Evolutionary conservation across 805 yeast genomes (phyloP), one percentile per base, ranked within the genome.

Genomic region (Jamesozyma gamospora): DNA sequence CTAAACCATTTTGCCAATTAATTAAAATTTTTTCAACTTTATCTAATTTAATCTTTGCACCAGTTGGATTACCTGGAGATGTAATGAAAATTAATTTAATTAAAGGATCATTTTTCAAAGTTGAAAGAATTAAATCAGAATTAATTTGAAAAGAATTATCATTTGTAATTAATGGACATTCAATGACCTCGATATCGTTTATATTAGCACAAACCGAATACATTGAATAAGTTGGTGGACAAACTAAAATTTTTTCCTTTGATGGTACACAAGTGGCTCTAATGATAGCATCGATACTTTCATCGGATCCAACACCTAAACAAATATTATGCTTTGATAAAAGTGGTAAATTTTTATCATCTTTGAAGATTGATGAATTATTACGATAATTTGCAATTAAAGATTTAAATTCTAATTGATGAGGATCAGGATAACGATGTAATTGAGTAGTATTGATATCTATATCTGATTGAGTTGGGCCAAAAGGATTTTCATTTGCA

Each of bases 161-260:
- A 36, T 76, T 74, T 1, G 48, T 43, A 16, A 55, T 44, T 28
- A 88, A 71, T 8, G 94, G 88, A 14, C 86, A 88, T 43, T 73
- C 69, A 13, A 77, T 85, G 30, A 83, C 68, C 21, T 70, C 84
- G 9, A 90, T 83, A 52, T 92, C 97, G 55, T 92, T 92, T 43
- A 92, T 82, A 24, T 77, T 75, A 1, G 96, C 94, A 56, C 95
- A 82, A 27, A 92, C 88, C 4, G 82, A 65, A 68, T 92, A 92
- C 98, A 92, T 92, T 6, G 97, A 96, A 56, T 92, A 92, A 0
- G 98, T 92, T 32, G 98, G 97, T 3, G 97, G 96, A 59, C 95
- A 79, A 1, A 77, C 75, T 50, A 92, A 64, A 55, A 92, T 63
- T 58, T 86, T 90, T 44, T 88, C 96, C 46, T 67, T 70, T 2